These are phyloP conservation scores for Ustilago nuda DNA, from an alignment of 1,284 basidiomycete genomes.

Conservation along the genomic window DNA sequence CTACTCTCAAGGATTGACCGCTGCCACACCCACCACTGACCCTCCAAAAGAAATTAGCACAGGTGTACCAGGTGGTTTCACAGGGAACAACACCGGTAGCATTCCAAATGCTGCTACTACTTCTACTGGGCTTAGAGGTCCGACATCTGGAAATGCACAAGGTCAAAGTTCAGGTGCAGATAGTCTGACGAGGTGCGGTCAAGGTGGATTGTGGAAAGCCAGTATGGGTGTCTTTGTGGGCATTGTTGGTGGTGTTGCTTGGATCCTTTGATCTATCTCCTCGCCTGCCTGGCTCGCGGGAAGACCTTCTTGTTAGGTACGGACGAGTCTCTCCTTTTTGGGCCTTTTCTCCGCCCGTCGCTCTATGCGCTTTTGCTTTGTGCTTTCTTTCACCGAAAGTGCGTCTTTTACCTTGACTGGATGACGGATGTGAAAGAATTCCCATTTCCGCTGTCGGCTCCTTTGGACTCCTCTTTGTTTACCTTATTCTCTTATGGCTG, in stretches of 20 bases:
- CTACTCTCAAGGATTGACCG: conserved; percentile 41
- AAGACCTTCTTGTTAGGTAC: no score
- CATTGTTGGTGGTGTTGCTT: conserved; percentile 20
- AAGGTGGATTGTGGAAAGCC: background rate
- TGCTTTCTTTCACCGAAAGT: background rate
- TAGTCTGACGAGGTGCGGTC: background rate
- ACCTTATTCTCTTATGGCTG: background rate
- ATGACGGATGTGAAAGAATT: no score
- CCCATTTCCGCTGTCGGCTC: background rate
- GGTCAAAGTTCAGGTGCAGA: background rate
- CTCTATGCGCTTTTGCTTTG: background rate
- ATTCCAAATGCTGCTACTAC: conserved; percentile 48
- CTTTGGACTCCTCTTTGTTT: background rate
- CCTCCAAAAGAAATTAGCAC: conserved; percentile 35
- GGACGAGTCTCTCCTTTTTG: no score
- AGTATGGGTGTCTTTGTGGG: background rate
- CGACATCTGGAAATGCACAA: background rate
- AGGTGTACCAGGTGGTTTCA: conserved; percentile 39
- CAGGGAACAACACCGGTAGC: conserved; percentile 19
- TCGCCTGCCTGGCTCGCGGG: no score
- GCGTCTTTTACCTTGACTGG: background rate
- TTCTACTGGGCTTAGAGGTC: conserved; percentile 20
- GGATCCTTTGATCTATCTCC: background rate
- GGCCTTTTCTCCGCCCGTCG: background rate
- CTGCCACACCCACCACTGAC: conserved; percentile 40